Evolutionary conservation across 768 basidiomycete species (phyloP).

Genomic region (Termitomyces titanicus): DNA sequence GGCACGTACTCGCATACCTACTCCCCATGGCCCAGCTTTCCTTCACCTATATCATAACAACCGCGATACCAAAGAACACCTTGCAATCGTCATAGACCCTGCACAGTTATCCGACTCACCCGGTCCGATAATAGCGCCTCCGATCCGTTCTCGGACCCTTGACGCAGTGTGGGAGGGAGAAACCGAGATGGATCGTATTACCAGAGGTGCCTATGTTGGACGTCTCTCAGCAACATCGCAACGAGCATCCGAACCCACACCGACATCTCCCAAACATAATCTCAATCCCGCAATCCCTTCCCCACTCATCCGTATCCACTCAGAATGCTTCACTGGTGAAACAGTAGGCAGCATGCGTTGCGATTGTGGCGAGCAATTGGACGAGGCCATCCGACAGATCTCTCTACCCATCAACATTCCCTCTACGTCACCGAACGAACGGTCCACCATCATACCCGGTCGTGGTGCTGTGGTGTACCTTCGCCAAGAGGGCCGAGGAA

Average conservation of each 20-base stretch:
- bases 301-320: conserved; percentile 93
- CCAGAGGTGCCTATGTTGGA: conserved; percentile 91
- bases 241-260: conserved; percentile 37
- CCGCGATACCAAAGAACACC: conserved; percentile 89
- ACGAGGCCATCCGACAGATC: conserved; percentile 93
- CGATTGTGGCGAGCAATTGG: conserved; percentile 97
- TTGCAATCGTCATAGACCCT: conserved; percentile 92
- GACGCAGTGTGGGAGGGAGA: conserved; percentile 87
- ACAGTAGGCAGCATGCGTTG: conserved; percentile 98
- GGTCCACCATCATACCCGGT: conserved; percentile 58
- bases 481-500: conserved; percentile 96
- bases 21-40: conserved; percentile 90
- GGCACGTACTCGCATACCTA: conserved; percentile 96
- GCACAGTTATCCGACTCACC: conserved; percentile 65
- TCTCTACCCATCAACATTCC: conserved; percentile 60
- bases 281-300: conserved; percentile 44
- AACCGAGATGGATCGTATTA: conserved; percentile 91
- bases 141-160: conserved; percentile 77
- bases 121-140: conserved; percentile 38
- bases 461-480: conserved; percentile 94
- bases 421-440: conserved; percentile 24
- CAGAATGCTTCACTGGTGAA: conserved; percentile 98
- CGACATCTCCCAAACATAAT: conserved; percentile 13
- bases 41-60: conserved; percentile 95
- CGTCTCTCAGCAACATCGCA: conserved; percentile 59